Evolutionary conservation across 108 stramenopile species (phyloP), one percentile per base, ranked within the genome.

Genomic region (Skeletonema menzelii): DNA sequence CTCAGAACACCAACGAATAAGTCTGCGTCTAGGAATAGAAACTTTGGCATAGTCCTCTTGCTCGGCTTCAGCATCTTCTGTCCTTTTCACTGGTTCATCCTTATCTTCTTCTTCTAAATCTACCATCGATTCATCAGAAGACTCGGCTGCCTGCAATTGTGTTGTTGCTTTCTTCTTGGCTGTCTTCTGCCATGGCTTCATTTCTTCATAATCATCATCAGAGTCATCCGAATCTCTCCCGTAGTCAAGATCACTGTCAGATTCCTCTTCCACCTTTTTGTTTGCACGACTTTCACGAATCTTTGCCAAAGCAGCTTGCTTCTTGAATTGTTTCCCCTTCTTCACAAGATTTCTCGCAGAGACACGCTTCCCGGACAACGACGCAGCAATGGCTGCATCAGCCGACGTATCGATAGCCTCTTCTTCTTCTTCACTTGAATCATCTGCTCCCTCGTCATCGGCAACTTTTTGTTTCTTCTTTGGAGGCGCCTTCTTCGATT

Each of bases 1-100:
- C 58, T 95, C 95, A 68, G 92, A 88, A 74, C 92, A 93, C 95
- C 92, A 93, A 27, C 85, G 85, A 24, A 86, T 89, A 65, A 95
- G 78, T 40, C 89, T 80, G 28, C 89, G 82, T 49, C 95, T 75
- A n/a, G 95, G 89, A 49, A 95, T 68, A 20, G 89, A 84, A 47
- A 91, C 85, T 62, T 85, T 86, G 55, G 63, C 65, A 60, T 85
- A 95, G 59, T 91, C 91, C 46, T 88, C 90, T 55, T 93, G 75
- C 11, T 79, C 79, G 13, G 94, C 94, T 56, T 89, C 91, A 14
- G 70, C 70, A 19, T 81, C 77, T 10, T 77, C 63, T 12, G 77
- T 62, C 28, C 61, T 75, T 49, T 58, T 71, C 53, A 58, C 56
- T 11, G 38, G 61, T 32, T 46, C 66, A 46, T 73, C 67, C 20